Base-by-base conservation (phyloP, 208 protist genomes). In the Crithidia brevicula region DNA sequence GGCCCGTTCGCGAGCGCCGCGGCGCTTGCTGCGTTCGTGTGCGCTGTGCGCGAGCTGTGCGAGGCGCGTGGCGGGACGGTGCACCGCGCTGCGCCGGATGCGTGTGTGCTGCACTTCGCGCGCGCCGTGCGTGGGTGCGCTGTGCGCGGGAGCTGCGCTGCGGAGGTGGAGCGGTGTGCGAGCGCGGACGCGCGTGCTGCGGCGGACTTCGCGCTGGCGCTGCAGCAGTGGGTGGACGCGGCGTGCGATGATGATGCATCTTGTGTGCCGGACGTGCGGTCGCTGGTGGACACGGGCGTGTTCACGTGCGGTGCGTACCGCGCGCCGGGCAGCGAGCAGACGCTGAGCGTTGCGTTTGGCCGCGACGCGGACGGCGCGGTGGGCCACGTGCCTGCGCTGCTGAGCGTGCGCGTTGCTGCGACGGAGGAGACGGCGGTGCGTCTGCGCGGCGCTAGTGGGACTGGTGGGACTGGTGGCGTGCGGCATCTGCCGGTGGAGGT, bases 391-490 rank as follows among this genome's bases (percentile, higher is more conserved):
- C 72, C 72, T 20, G 62, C 33, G 13, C 30, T 15, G 50, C 54
- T 74, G 43, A 71, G 74, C 27, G 72, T 65, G 51, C 45, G 45
- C 52, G 61, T 78, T 11, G 75, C 66, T 33, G 43, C 73, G 61
- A 79, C 75, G 52, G 79, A 77, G 64, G 79, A 81, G 43, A 82
- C 79, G 46, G 69, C 54, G 46, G 31, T 73, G 70, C 74, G 73
- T n/a, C 52, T 85, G 74, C 65, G 72, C 30, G 65, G 49, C 31
- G 34, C 18, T 15, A 8, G 63, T 22, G 58, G 18, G 6, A 23
- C 15, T 25, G 43, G 15, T 23, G 11, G 43, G 6, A 6, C 15
- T 49, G 43, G 36, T 40, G 36, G 36, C 36, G 8, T 83, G 33
- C 74, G 79, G 25, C 58, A 50, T 31, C 27, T 83, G n/a, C 78